Evolutionary conservation across 495 filamentous ascomycete genomes (phyloP), one percentile per base, ranked within the genome.

Genomic region (Neurospora sp.): DNA sequence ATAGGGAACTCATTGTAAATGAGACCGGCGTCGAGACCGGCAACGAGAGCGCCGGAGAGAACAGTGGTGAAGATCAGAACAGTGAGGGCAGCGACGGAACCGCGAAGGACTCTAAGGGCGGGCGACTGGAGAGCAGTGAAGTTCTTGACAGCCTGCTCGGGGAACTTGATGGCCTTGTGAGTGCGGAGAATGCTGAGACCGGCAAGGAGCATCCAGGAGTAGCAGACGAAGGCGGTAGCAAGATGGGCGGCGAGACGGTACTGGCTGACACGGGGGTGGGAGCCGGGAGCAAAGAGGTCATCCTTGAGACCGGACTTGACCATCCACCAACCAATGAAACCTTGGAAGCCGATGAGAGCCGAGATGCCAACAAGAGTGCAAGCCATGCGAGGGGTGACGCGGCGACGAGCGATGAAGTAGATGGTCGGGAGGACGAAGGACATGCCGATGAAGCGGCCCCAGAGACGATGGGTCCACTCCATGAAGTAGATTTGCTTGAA

Each of bases 401-500:
- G 89, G 72, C 92, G 90, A 38, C 91, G 90, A 11, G 91, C 89
- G 75, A 98, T 87, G 77, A 98, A 97, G 86, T 97, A 98, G 20
- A 91, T 76, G 27, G 94, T 91, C 1, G 96, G 96, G 18, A 97
- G 78, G 27, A 96, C 89, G 78, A 98, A 98, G 20, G 93, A 91
- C 46, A 98, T 78, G 37, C 96, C 96, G 46, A 99, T 91, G 70
- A 97, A 85, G 68, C 96, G 89, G n/a, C 96, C 96, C 94, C 96
- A 98, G 59, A 97, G 88, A 20, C 96, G 89, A 82, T 99, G 96
- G 5, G 91, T 89, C 96, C 96, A 99, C 87, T 99, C 96, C 96
- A 99, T 98, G 81, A 91, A 98, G 86, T 98, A 98, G 74, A 99
- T 99, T 81, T 93, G 92, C 81, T 98, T 97, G 84, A 97, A 99